Percentiles rank a stretch among this genome's conserved stretches.
Conservation (phyloP, 2,329 filamentous ascomycete species). For the Hypoxylon sp. region DNA sequence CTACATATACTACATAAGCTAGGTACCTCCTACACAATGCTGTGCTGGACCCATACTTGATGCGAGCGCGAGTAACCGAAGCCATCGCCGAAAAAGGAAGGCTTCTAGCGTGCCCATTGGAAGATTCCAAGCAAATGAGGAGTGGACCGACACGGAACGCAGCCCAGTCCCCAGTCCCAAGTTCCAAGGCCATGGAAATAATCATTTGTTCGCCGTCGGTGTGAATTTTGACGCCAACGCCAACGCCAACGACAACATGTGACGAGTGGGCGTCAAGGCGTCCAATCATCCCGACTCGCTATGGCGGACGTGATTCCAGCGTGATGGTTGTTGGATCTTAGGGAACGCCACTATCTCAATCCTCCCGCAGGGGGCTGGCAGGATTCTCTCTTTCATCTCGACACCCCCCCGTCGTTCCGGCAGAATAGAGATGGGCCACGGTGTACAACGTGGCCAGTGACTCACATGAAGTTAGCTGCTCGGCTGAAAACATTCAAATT, state of each 20-base stretch:
- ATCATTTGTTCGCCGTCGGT: slow-evolving; percentile 27
- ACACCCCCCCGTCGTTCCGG: slow-evolving; percentile 25
- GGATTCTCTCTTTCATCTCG: not conserved
- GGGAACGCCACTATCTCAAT: slow-evolving; percentile 24
- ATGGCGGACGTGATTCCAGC: slow-evolving; percentile 28
- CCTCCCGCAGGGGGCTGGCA: slow-evolving; percentile 25
- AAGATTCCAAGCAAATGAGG: slow-evolving; percentile 28
- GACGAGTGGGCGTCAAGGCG: slow-evolving; percentile 33
- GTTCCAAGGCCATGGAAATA: slow-evolving; percentile 40
- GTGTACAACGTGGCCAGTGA: slow-evolving; percentile 32
- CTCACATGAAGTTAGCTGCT: slow-evolving; percentile 26
- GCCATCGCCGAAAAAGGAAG: slow-evolving; percentile 29
- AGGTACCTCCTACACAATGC: not conserved
- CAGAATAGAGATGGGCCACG: slow-evolving; percentile 25
- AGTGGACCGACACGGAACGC: slow-evolving; percentile 35
- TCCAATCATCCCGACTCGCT: slow-evolving; percentile 26
- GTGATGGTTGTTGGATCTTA: slow-evolving; percentile 34
- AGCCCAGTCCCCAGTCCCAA: slow-evolving; percentile 24
- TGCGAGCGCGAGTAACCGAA: not conserved
- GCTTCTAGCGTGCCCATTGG: slow-evolving; percentile 35
- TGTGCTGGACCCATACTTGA: slow-evolving; percentile 20
- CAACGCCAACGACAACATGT: slow-evolving; percentile 9
- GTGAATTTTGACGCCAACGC: slow-evolving; percentile 35
- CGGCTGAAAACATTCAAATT: slow-evolving; percentile 30
- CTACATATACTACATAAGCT: not conserved